Percentiles rank a stretch among this genome's conserved stretches.
phyloP scores from a whole-genome alignment of 352 stramenopile genomes.

The Detonula confervacea region DNA sequence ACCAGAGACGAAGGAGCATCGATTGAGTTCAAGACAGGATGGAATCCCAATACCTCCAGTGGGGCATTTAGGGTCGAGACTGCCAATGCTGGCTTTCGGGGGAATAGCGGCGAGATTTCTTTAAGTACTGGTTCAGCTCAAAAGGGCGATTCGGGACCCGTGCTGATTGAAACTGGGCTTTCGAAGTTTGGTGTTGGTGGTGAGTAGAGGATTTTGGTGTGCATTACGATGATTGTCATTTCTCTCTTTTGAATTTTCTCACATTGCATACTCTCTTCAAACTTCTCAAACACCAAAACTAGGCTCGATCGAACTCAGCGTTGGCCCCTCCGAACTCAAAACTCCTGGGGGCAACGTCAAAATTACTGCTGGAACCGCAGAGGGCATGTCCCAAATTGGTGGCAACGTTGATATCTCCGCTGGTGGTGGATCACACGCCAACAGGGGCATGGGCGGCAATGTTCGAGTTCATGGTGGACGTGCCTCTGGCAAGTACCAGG shows the following conservation, averaged over 20 bases:
- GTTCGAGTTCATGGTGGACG: slow-evolving; percentile 47
- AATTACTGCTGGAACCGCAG: slow-evolving; percentile 67
- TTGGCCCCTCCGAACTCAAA: slow-evolving; percentile 17
- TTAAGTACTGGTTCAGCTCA: slow-evolving; percentile 71
- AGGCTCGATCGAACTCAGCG: slow-evolving; percentile 52
- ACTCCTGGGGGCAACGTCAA: slow-evolving; percentile 68
- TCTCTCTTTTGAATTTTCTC: neutral
- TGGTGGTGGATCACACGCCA: slow-evolving; percentile 19
- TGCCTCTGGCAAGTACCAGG: slow-evolving; percentile 26
- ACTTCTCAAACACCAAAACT: too few species aligned
- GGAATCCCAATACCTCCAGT: slow-evolving; percentile 64
- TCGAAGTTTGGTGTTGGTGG: slow-evolving; percentile 12
- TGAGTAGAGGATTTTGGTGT: slow-evolving; percentile 22
- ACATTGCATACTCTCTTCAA: neutral
- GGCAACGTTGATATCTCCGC: slow-evolving; percentile 73
- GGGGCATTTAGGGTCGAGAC: slow-evolving; percentile 69
- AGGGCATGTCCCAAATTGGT: slow-evolving; percentile 48
- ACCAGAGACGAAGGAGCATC: slow-evolving; percentile 60
- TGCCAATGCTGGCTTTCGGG: slow-evolving; percentile 64
- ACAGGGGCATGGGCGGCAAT: slow-evolving; percentile 11
- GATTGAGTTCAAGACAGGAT: slow-evolving; percentile 68
- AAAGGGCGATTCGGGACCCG: slow-evolving; percentile 14
- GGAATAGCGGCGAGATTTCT: slow-evolving; percentile 71
- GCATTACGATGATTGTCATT: neutral
- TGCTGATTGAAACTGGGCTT: slow-evolving; percentile 19